Base-by-base conservation (phyloP, 331 rosid genomes). In the Telfairia occidentalis region DNA sequence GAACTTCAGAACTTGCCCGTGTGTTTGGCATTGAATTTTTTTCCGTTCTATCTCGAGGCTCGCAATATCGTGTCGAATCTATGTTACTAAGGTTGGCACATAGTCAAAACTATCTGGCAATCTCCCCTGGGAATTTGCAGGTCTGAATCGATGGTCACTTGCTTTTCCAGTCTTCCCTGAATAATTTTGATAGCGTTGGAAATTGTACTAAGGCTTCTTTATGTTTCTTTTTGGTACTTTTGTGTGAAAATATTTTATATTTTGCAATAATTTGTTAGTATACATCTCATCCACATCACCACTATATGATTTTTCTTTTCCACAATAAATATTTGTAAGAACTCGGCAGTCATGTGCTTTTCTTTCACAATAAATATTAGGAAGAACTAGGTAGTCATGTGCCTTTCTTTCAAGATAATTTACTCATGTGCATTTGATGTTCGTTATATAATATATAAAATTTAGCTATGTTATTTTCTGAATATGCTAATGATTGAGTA, bases 1-100 rank as follows among this genome's bases (percentile, higher is more conserved):
- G 98, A 81, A 91, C 98, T 63, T 89, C 97, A 72, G 97, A 93
- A 86, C 97, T 94, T 80, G 98, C 98, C 43, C 98, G 98, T 80
- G 94, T 94, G 23, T 94, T 94, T 82, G 98, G 98, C 82, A 94
- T 94, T 28, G 98, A 94, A 76, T 94, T 94, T 84, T 94, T 94
- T 70, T 89, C 98, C 70, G 98, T 94, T 85, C 95, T 94, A 13
- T 94, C 98, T 77, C 89, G 98, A 64, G 98, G 98, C 71, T 94
- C 98, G 24, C 98, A 94, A 83, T 89, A 88, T 54, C 98, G 98
- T 70, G 97, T 94, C 64, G 98, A 94, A 80, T 94, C 98, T 61
- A 94, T 94, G 97, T 82, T 91, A 77, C 81, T 94, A 84, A 94
- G 97, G 83, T 80, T 94, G 89, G 92, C 97, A 32, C 98, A 91